Evolutionary conservation across 2,329 filamentous ascomycete species (phyloP).

Genomic region (Penicillium brasilianum): DNA sequence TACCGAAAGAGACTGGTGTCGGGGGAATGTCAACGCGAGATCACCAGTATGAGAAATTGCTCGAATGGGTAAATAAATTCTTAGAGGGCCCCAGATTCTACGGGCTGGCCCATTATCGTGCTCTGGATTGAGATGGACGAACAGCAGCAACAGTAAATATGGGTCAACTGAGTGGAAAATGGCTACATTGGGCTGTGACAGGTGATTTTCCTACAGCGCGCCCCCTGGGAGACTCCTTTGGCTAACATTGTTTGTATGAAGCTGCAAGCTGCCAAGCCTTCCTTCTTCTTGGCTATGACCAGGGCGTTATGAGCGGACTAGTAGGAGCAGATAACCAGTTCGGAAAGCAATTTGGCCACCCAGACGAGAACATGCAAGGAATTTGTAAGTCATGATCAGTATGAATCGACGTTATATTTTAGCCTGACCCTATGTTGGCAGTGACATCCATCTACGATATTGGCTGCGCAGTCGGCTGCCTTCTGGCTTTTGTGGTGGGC

Average conservation of each 20-base stretch:
- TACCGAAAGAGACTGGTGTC: conserved; percentile 6
- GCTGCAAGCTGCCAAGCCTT: conserved; percentile 33
- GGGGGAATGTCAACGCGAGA: conserved; percentile 17
- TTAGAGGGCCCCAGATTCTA: conserved; percentile 15
- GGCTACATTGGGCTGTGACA: conserved; percentile 31
- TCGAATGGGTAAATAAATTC: conserved; percentile 8
- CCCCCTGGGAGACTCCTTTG: neutral
- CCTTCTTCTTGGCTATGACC: conserved; percentile 31
- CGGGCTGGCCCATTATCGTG: neutral
- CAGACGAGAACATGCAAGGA: conserved; percentile 46
- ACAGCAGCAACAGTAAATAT: conserved; percentile 12
- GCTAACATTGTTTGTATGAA: conserved; percentile 6
- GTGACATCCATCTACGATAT: conserved; percentile 37
- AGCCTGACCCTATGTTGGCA: neutral
- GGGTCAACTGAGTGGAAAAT: conserved; percentile 23
- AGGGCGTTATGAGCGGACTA: conserved; percentile 54
- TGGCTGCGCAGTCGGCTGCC: conserved; percentile 39
- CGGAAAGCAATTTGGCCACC: conserved; percentile 44
- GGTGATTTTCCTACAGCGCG: conserved; percentile 6
- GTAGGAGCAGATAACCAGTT: conserved; percentile 52
- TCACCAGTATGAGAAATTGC: neutral
- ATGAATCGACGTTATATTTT: neutral
- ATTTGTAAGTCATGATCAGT: conserved; percentile 22
- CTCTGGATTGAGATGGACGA: neutral
- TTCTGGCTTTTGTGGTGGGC: conserved; percentile 44